Conservation (phyloP, 2,329 filamentous ascomycete species). For the Diaporthe citri region DNA sequence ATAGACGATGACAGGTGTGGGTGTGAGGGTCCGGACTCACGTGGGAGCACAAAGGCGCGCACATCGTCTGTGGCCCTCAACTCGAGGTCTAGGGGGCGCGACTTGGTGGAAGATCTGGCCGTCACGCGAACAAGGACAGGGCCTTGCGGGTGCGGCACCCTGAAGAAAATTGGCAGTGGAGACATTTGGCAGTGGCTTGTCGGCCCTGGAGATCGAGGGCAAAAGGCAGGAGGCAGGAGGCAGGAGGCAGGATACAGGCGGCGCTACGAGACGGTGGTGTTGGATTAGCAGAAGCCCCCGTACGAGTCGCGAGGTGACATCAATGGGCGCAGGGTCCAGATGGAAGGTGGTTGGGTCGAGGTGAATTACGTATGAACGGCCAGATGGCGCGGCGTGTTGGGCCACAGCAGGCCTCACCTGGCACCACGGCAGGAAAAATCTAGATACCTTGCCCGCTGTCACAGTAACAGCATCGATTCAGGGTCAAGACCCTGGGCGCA, state of each 20-base stretch:
- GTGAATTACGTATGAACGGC: conserved; percentile 12
- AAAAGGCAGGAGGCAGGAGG: background rate
- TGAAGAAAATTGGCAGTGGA: conserved; percentile 15
- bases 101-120: conserved; percentile 9
- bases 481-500: conserved; percentile 1
- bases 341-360: conserved; percentile 14
- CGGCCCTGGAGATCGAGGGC: conserved; percentile 1
- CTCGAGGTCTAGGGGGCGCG: conserved; percentile 34
- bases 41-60: conserved; percentile 35
- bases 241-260: background rate
- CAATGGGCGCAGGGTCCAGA: conserved; percentile 14
- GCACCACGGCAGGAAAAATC: background rate
- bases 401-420: conserved; percentile 1
- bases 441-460: conserved; percentile 1
- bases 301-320: conserved; percentile 18
- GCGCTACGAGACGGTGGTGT: background rate
- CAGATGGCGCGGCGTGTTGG: background rate
- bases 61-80: conserved; percentile 35
- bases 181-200: background rate
- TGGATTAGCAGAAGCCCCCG: background rate
- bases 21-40: conserved; percentile 15
- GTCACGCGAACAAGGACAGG: conserved; percentile 37
- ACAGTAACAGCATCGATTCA: conserved; percentile 18
- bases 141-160: conserved; percentile 9
- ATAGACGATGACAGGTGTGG: conserved; percentile 17